Evolutionary conservation across 257 asterid species (phyloP).

Genomic region (Cruciata laevipes): DNA sequence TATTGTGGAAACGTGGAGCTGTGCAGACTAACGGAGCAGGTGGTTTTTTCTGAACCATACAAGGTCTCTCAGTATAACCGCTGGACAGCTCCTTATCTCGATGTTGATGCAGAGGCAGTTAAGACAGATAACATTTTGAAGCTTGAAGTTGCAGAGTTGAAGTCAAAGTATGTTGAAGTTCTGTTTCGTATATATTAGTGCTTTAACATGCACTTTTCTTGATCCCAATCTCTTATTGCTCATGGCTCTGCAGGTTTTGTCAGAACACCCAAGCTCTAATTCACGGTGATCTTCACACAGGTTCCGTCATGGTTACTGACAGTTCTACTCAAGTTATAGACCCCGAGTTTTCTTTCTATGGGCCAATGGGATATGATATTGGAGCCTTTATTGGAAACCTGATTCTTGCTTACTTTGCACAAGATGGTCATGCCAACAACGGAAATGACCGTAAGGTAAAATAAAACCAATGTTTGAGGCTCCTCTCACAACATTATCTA

Average conservation of each 20-base stretch:
- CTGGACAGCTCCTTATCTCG: constrained; percentile 87
- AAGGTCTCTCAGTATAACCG: constrained; percentile 72
- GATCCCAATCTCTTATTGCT: constrained; percentile 16
- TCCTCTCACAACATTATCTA: no score
- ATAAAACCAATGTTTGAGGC: constrained; percentile 12
- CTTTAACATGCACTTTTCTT: neutral
- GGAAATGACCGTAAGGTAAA: constrained; percentile 66
- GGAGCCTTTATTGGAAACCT: constrained; percentile 94
- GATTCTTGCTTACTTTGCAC: constrained; percentile 81
- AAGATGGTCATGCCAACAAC: constrained; percentile 76
- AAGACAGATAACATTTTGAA: constrained; percentile 68
- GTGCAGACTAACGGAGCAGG: constrained; percentile 95
- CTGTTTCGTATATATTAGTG: neutral
- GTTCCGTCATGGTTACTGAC: constrained; percentile 83
- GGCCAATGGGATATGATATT: constrained; percentile 88
- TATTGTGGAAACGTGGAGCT: constrained; percentile 87
- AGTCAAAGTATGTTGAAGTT: constrained; percentile 52
- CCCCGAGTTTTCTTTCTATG: constrained; percentile 90
- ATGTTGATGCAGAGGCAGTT: constrained; percentile 78
- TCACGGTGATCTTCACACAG: constrained; percentile 93
- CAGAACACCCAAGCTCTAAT: constrained; percentile 95
- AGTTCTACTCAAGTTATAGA: constrained; percentile 90
- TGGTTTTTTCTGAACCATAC: constrained; percentile 91
- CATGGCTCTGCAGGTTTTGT: constrained; percentile 62
- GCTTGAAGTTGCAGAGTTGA: constrained; percentile 83